These are phyloP conservation scores for Fragaria vesca DNA, from an alignment of 306 rosid genomes.

Conservation along the genomic window DNA sequence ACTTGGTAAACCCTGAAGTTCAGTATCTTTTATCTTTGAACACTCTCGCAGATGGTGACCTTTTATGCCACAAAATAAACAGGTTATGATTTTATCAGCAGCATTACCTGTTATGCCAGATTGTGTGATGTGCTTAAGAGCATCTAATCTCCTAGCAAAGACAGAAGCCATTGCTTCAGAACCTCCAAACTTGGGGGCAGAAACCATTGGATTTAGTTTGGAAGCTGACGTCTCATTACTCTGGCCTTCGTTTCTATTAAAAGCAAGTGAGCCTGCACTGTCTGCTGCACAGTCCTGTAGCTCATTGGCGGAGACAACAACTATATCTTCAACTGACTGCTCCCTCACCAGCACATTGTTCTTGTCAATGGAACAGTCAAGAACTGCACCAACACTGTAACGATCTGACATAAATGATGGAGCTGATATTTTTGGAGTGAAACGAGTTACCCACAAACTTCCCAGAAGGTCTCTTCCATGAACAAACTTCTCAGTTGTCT, in stretches of 20 bases:
- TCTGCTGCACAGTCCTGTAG: constrained; percentile 24
- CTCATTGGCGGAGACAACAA: constrained; percentile 31
- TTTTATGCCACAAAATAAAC: constrained; percentile 70
- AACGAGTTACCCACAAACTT: constrained; percentile 78
- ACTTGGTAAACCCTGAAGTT: constrained; percentile 52
- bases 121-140: constrained; percentile 48
- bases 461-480: constrained; percentile 33
- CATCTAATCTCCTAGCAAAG: constrained; percentile 74
- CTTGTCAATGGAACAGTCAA: constrained; percentile 33
- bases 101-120: constrained; percentile 32
- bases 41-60: constrained; percentile 66
- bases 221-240: constrained; percentile 32
- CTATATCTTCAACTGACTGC: constrained; percentile 28
- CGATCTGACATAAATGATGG: constrained; percentile 28
- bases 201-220: constrained; percentile 21
- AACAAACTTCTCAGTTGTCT: constrained; percentile 29
- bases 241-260: constrained; percentile 24
- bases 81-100: constrained; percentile 31
- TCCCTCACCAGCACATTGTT: constrained; percentile 31
- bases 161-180: constrained; percentile 55
- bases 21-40: constrained; percentile 39
- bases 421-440: constrained; percentile 42
- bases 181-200: constrained; percentile 35
- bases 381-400: constrained; percentile 30
- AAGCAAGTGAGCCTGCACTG: constrained; percentile 27